phyloP scores from a whole-genome alignment of 768 basidiomycete genomes.

The Amanita molliuscula region DNA sequence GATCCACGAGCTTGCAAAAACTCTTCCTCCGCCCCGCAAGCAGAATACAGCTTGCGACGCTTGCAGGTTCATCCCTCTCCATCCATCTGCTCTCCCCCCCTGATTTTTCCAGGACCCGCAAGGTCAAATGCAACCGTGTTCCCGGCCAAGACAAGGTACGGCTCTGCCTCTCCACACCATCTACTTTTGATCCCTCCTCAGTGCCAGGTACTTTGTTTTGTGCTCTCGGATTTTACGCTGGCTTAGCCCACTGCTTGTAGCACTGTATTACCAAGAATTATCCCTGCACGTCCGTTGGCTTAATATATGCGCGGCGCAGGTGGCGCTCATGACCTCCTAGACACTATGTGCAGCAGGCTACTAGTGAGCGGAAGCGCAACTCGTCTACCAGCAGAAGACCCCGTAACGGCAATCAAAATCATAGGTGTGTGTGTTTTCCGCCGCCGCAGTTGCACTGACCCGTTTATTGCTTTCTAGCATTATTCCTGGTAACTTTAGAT shows the following conservation, averaged over 20 bases:
- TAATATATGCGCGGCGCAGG: conserved; percentile 6
- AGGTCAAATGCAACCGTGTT: conserved; percentile 81
- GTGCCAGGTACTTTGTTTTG: conserved; percentile 49
- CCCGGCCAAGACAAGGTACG: conserved; percentile 76
- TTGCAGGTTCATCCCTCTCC: conserved; percentile 49
- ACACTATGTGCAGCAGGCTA: conserved; percentile 76
- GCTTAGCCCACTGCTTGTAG: conserved; percentile 25
- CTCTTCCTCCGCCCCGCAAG: conserved; percentile 76
- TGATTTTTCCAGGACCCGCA: conserved; percentile 49
- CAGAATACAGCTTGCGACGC: conserved; percentile 93
- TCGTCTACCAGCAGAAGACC: conserved; percentile 49
- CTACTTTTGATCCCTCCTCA: conserved; percentile 14
- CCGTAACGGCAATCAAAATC: conserved; percentile 42
- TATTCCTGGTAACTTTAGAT: conserved; percentile 11
- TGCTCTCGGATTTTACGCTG: conserved; percentile 3
- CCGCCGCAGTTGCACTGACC: neutral
- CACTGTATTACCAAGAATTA: conserved; percentile 84
- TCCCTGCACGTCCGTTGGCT: conserved; percentile 73
- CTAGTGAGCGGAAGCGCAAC: conserved; percentile 72
- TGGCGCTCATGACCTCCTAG: conserved; percentile 23
- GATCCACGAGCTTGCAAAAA: conserved; percentile 73
- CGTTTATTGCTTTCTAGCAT: neutral
- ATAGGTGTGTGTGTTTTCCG: conserved; percentile 27
- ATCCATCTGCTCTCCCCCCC: neutral
- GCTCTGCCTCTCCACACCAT: conserved; percentile 11